Evolutionary conservation across 768 basidiomycete genomes (phyloP).

Genomic region (Suillus brevipes): DNA sequence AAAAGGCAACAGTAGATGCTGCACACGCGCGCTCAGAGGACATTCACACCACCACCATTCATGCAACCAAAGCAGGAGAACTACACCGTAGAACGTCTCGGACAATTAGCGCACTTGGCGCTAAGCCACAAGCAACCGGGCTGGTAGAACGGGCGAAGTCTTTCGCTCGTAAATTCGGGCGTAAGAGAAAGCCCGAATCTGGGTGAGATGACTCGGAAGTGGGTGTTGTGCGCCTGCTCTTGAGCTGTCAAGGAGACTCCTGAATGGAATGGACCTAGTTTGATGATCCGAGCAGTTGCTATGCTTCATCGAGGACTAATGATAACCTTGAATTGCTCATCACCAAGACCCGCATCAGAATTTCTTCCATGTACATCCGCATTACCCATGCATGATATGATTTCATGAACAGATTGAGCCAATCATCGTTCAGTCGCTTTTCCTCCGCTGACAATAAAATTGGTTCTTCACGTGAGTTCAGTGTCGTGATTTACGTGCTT

Average conservation of each 20-base stretch:
- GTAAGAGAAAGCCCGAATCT: slow-evolving; percentile 33
- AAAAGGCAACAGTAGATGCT: slow-evolving; percentile 38
- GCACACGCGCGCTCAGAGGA: slow-evolving; percentile 8
- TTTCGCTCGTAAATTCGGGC: slow-evolving; percentile 45
- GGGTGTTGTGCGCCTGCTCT: slow-evolving; percentile 12
- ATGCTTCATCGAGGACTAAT: slow-evolving; percentile 21
- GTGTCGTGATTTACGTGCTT: slow-evolving; percentile 29
- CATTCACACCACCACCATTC: slow-evolving; percentile 20
- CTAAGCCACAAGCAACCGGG: slow-evolving; percentile 19
- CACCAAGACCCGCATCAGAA: slow-evolving; percentile 15
- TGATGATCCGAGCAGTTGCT: slow-evolving; percentile 24
- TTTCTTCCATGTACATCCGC: slow-evolving; percentile 24
- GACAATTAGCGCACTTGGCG: slow-evolving; percentile 26
- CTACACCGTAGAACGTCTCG: slow-evolving; percentile 39
- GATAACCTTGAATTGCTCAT: neutral
- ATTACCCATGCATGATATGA: slow-evolving; percentile 16
- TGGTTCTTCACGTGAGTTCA: slow-evolving; percentile 8
- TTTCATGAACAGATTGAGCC: slow-evolving; percentile 16
- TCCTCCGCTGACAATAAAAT: neutral
- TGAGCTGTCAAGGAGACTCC: neutral
- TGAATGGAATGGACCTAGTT: neutral
- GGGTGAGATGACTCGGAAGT: slow-evolving; percentile 12
- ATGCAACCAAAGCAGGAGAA: slow-evolving; percentile 25
- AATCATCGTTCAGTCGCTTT: slow-evolving; percentile 16
- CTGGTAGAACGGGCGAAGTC: slow-evolving; percentile 41